A percentile compares a stretch with the other conserved stretches of the same genome.
Conservation (phyloP, 2,329 filamentous ascomycete species). For the Thelonectria rubi region DNA sequence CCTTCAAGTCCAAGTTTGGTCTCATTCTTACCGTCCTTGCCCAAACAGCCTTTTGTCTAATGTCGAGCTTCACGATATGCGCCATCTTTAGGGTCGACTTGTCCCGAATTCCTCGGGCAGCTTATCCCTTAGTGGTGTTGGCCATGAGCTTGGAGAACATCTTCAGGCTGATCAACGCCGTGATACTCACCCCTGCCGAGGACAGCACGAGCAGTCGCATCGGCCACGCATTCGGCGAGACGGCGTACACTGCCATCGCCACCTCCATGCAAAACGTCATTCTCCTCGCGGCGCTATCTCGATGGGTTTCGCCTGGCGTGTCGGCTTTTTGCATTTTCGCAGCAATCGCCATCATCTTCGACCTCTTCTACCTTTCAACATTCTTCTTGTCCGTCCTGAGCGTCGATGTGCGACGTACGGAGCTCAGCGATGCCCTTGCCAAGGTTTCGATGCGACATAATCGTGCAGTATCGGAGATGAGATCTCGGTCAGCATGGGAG, state of each 20-base stretch:
- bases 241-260: conserved; percentile 73
- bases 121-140: conserved; percentile 80
- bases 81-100: conserved; percentile 79
- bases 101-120: conserved; percentile 76
- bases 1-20: conserved; percentile 79
- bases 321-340: conserved; percentile 81
- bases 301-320: conserved; percentile 73
- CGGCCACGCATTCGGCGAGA: conserved; percentile 77
- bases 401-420: conserved; percentile 79
- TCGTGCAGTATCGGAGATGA: conserved; percentile 38
- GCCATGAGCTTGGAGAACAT: conserved; percentile 83
- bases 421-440: conserved; percentile 76
- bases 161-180: conserved; percentile 79
- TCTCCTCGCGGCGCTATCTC: conserved; percentile 72
- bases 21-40: conserved; percentile 75
- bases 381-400: conserved; percentile 84
- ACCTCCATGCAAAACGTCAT: conserved; percentile 74
- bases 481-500: conserved; percentile 59
- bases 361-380: conserved; percentile 80
- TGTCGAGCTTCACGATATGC: conserved; percentile 83
- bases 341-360: conserved; percentile 77
- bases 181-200: conserved; percentile 75
- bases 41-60: conserved; percentile 76
- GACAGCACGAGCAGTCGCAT: conserved; percentile 75
- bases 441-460: conserved; percentile 60